Percentiles rank a stretch among this genome's conserved stretches.
These are phyloP conservation scores for Ophiostoma sp. DNA, from an alignment of 2,329 filamentous ascomycete genomes.

Conservation along the genomic window DNA sequence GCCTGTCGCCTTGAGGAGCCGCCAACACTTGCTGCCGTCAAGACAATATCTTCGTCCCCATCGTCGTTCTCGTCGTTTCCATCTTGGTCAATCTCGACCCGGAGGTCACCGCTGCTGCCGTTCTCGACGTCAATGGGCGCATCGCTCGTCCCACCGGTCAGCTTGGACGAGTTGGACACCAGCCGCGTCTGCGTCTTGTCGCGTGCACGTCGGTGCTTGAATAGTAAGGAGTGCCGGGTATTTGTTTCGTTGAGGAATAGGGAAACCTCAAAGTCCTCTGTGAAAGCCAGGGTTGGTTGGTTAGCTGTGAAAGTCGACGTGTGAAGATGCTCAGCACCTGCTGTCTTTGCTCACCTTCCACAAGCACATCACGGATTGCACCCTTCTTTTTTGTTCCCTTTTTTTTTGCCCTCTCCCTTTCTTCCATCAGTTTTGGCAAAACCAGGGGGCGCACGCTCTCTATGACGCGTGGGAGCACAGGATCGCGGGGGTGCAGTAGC, in stretches of 20 bases:
- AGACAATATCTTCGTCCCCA: slow-evolving; percentile 58
- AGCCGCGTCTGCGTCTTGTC: slow-evolving; percentile 55
- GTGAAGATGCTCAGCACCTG: not conserved
- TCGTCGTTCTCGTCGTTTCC: slow-evolving; percentile 48
- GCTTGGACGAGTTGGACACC: slow-evolving; percentile 62
- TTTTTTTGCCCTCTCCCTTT: slow-evolving; percentile 66
- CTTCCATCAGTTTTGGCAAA: slow-evolving; percentile 86
- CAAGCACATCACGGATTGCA: slow-evolving; percentile 82
- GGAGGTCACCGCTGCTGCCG: slow-evolving; percentile 22
- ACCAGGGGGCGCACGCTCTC: slow-evolving; percentile 82
- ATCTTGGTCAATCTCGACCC: not conserved
- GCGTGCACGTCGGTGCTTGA: slow-evolving; percentile 77
- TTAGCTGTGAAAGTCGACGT: not conserved
- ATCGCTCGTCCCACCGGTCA: slow-evolving; percentile 58
- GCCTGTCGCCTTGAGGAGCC: not conserved
- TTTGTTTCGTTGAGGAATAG: slow-evolving; percentile 88
- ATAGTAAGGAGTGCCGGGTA: slow-evolving; percentile 81
- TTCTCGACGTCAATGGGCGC: slow-evolving; percentile 55
- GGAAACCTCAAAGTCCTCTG: slow-evolving; percentile 90
- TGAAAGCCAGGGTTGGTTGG: not conserved
- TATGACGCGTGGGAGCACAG: slow-evolving; percentile 79
- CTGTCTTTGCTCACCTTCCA: slow-evolving; percentile 59
- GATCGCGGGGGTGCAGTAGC: slow-evolving; percentile 74
- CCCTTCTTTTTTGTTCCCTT: slow-evolving; percentile 71
- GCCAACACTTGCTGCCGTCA: slow-evolving; percentile 30